phyloP scores from a whole-genome alignment of 2,329 filamentous ascomycete species.

The Seiridium unicorne region DNA sequence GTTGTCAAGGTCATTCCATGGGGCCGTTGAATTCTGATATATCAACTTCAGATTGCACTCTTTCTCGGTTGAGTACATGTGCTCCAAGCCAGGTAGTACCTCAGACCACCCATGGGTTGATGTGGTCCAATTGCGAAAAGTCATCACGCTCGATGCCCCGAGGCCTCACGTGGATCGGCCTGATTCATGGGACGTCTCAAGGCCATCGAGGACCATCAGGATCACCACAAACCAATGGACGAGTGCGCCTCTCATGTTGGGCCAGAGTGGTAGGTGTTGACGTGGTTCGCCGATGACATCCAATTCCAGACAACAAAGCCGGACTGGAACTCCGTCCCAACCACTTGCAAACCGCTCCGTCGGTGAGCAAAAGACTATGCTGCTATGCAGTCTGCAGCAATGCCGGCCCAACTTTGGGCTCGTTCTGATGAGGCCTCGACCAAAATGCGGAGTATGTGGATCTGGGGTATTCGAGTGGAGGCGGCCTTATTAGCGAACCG shows the following conservation, averaged over 20 bases:
- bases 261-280: too few species aligned
- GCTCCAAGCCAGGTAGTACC: not conserved
- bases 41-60: not conserved
- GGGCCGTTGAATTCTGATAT: not conserved
- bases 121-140: not conserved
- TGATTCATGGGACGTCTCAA: too few species aligned
- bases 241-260: too few species aligned
- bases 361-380: too few species aligned
- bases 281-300: too few species aligned
- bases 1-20: too few species aligned
- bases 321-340: not conserved
- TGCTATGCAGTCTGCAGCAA: not conserved
- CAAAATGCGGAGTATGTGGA: not conserved
- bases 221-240: too few species aligned
- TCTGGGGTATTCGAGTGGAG: not conserved
- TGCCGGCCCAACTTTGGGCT: not conserved
- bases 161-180: not conserved
- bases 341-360: not conserved
- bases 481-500: not conserved
- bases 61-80: not conserved
- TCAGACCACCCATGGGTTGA: not conserved
- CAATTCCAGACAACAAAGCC: not conserved
- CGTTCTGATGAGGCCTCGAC: not conserved
- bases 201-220: too few species aligned
- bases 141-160: not conserved